These are phyloP conservation scores for Capsicum chinense DNA, from an alignment of 257 asterid species.

Conservation along the genomic window DNA sequence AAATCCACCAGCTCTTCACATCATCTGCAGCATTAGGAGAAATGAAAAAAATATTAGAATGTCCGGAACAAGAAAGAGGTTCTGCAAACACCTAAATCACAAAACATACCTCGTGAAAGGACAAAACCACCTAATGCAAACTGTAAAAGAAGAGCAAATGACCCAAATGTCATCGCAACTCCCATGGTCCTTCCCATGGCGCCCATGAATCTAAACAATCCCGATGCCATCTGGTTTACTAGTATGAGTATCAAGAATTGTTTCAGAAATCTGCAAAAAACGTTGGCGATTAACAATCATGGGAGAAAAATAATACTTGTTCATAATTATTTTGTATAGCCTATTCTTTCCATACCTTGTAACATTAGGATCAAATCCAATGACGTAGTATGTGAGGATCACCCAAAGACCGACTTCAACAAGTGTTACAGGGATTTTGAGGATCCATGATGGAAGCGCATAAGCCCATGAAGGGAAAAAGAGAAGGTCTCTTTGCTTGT, in stretches of 20 bases:
- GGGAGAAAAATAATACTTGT: not conserved
- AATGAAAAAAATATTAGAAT: slow-evolving; percentile 1
- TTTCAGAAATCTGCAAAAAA: slow-evolving; percentile 59
- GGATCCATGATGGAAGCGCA: slow-evolving; percentile 68
- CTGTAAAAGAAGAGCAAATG: slow-evolving; percentile 53
- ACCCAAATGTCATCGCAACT: slow-evolving; percentile 72
- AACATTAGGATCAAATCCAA: slow-evolving; percentile 68
- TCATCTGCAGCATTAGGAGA: slow-evolving; percentile 33
- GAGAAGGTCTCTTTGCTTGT: slow-evolving; percentile 71
- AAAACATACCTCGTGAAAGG: slow-evolving; percentile 61
- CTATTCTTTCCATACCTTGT: slow-evolving; percentile 47
- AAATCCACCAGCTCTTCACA: slow-evolving; percentile 75
- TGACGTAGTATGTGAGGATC: slow-evolving; percentile 57
- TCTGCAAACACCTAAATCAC: slow-evolving; percentile 11
- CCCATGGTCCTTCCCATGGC: slow-evolving; percentile 66
- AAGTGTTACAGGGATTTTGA: slow-evolving; percentile 58
- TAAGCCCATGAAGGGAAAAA: slow-evolving; percentile 81
- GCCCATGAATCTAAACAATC: slow-evolving; percentile 61
- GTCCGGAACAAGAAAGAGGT: not conserved
- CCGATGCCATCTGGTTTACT: slow-evolving; percentile 54
- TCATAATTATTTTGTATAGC: not conserved
- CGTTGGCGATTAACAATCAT: slow-evolving; percentile 11
- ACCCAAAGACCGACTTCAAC: slow-evolving; percentile 62
- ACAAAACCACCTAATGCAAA: slow-evolving; percentile 69
- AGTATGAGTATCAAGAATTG: slow-evolving; percentile 56